Percentiles rank a stretch among this genome's conserved stretches.
Conservation (phyloP, 139 green algal genomes). For the Chlorella ohadii region DNA sequence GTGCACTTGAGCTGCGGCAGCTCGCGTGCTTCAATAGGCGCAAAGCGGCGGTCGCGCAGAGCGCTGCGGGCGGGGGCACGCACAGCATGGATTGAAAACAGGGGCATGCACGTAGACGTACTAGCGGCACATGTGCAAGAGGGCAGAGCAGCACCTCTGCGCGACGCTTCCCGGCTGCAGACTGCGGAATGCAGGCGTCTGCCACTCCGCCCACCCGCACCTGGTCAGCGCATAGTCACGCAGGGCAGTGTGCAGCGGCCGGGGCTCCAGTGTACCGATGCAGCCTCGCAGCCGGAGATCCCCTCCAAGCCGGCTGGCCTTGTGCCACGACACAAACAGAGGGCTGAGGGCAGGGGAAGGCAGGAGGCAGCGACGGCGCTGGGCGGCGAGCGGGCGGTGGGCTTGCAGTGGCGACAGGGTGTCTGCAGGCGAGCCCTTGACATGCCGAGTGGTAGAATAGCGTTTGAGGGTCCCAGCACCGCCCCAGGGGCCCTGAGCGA, state of each 20-base stretch:
- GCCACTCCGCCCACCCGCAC: constrained; percentile 20
- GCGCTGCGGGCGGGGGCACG: constrained; percentile 46
- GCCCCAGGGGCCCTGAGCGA: no score
- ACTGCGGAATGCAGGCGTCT: no score
- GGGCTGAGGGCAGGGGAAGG: constrained; percentile 50
- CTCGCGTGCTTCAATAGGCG: constrained; percentile 59
- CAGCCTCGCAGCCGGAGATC: constrained; percentile 73
- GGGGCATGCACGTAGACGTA: no score
- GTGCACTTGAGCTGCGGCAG: constrained; percentile 75
- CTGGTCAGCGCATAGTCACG: constrained; percentile 82
- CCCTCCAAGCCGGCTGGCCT: constrained; percentile 27
- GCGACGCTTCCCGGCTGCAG: no score
- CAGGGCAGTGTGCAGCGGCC: constrained; percentile 64
- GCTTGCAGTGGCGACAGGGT: background rate
- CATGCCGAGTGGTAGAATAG: no score
- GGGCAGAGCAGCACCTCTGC: no score
- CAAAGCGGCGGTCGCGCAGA: constrained; percentile 76
- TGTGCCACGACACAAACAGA: constrained; percentile 89
- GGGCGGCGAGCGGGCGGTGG: no score
- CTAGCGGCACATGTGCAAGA: no score
- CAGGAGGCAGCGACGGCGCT: background rate
- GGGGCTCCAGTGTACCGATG: constrained; percentile 82
- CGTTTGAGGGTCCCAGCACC: no score
- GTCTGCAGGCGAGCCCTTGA: background rate
- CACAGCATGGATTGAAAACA: background rate